These are phyloP conservation scores for Tetradesmus obliquus DNA, from an alignment of 139 green algal genomes.

Conservation along the genomic window DNA sequence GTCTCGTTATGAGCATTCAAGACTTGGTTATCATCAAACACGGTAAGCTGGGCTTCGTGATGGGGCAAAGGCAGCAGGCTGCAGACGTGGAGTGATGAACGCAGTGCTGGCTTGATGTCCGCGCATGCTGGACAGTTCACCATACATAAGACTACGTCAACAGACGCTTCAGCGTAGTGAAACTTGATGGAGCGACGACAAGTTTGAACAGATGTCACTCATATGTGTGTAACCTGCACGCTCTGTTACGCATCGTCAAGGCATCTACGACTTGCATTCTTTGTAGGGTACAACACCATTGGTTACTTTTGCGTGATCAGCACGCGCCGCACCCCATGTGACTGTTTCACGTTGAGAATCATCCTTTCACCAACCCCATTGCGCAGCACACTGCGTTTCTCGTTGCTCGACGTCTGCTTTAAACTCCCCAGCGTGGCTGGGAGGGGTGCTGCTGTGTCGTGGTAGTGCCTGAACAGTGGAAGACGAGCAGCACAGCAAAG, in stretches of 20 bases:
- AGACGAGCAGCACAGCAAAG: background rate
- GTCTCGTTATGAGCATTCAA: too few relatives aligned
- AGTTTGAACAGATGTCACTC: conserved; percentile 4
- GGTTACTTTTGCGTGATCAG: background rate
- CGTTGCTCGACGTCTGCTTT: background rate
- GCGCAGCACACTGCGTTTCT: background rate
- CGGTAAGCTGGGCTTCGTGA: too few relatives aligned
- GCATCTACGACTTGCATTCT: background rate
- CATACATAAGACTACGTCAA: too few relatives aligned
- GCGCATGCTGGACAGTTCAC: background rate
- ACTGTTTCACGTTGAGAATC: background rate
- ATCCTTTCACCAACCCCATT: background rate
- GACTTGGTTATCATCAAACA: too few relatives aligned
- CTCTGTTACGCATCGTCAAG: background rate
- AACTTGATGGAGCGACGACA: background rate
- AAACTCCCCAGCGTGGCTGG: background rate
- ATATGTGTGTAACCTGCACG: background rate
- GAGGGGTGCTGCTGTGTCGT: background rate
- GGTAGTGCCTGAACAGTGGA: background rate
- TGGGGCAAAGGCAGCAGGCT: background rate
- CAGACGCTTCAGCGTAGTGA: too few relatives aligned
- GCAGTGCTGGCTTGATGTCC: background rate
- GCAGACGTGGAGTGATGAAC: background rate
- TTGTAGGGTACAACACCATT: background rate
- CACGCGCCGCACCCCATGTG: background rate